phyloP scores from a whole-genome alignment of 192 early-diverging fungal genomes.

The Coemansia sp. region DNA sequence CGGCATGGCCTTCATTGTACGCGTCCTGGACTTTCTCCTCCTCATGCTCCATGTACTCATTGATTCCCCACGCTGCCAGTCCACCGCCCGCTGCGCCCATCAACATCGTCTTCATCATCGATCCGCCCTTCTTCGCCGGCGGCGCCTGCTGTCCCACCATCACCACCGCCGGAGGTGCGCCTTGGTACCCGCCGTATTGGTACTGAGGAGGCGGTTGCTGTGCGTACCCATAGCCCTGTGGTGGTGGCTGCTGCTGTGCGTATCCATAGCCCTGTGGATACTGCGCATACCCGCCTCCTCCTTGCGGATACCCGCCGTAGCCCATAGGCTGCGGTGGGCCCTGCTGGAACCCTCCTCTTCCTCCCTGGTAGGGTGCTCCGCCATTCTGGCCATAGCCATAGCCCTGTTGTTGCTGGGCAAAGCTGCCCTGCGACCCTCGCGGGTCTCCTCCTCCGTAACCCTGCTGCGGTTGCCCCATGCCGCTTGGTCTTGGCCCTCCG shows the following conservation, averaged over 20 bases:
- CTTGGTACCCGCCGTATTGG: constrained; percentile 2
- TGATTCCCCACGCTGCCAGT: constrained; percentile 25
- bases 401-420: background rate
- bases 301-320: constrained; percentile 8
- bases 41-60: constrained; percentile 40
- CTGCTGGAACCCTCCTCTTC: constrained; percentile 16
- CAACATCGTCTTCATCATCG: constrained; percentile 30
- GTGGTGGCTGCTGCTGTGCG: background rate
- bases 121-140: constrained; percentile 31
- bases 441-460: background rate
- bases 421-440: constrained; percentile 3
- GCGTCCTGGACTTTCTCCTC: constrained; percentile 36
- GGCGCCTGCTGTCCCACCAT: constrained; percentile 13
- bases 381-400: constrained; percentile 4
- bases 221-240: background rate
- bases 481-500: too few species aligned
- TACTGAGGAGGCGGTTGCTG: background rate
- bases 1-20: constrained; percentile 20
- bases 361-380: background rate
- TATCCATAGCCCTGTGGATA: background rate
- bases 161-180: background rate
- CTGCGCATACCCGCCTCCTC: background rate
- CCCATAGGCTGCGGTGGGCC: constrained; percentile 12
- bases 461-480: background rate
- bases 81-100: constrained; percentile 34